Conservation (phyloP, 164 flowering plant species). For the Dillenia turbinata region DNA sequence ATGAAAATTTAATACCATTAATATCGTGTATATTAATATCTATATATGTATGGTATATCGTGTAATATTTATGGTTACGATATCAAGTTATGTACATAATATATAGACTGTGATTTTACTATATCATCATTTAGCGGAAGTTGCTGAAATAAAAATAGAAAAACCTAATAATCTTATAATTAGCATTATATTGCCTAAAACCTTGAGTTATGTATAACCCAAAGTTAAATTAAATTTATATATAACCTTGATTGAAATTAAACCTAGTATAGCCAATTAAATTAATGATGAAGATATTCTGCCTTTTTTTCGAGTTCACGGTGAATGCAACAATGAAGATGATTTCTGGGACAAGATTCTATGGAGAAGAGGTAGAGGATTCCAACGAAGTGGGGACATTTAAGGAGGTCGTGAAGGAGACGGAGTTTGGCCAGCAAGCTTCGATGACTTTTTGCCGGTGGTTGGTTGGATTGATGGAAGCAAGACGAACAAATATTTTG, state of each 20-base stretch:
- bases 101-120: too few species aligned
- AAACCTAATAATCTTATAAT: not conserved
- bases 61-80: too few species aligned
- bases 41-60: too few species aligned
- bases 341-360: slow-evolving; percentile 24
- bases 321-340: slow-evolving; percentile 23
- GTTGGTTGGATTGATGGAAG: slow-evolving; percentile 10
- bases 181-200: too few species aligned
- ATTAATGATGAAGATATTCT: slow-evolving; percentile 11
- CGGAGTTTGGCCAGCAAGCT: slow-evolving; percentile 5
- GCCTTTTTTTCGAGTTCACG: slow-evolving; percentile 11
- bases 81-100: too few species aligned
- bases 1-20: too few species aligned
- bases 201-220: not conserved
- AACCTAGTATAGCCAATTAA: too few species aligned
- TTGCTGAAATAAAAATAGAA: slow-evolving; percentile 13
- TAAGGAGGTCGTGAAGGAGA: slow-evolving; percentile 7
- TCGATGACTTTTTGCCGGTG: slow-evolving; percentile 20
- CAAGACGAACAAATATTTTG: too few species aligned
- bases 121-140: slow-evolving; percentile 4
- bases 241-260: too few species aligned
- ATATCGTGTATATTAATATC: too few species aligned
- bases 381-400: slow-evolving; percentile 13
- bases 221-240: too few species aligned
- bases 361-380: slow-evolving; percentile 12